Percentiles rank a stretch among this genome's conserved stretches.
phyloP scores from a whole-genome alignment of 768 basidiomycete genomes.

The Mycena metata region DNA sequence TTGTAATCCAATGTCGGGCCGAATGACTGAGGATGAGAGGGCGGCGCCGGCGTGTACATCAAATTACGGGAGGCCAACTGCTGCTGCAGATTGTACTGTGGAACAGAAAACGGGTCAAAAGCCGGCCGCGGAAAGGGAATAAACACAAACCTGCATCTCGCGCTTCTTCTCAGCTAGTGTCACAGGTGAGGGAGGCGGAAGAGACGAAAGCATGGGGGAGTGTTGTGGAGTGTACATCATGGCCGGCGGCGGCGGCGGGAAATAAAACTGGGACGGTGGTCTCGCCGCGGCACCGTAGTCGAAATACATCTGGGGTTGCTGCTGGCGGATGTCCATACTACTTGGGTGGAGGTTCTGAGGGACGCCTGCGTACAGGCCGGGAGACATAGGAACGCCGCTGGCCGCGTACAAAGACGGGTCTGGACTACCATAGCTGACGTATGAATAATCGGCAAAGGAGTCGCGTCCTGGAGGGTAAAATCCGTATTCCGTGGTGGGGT shows the following conservation, averaged over 20 bases:
- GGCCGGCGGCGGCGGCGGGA: constrained; percentile 63
- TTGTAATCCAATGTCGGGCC: constrained; percentile 62
- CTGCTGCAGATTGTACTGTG: constrained; percentile 61
- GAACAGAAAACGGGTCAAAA: constrained; percentile 29
- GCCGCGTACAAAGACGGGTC: constrained; percentile 68
- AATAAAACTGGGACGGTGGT: constrained; percentile 72
- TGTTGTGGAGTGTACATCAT: constrained; percentile 72
- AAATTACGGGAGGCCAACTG: constrained; percentile 58
- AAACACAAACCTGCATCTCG: constrained; percentile 62
- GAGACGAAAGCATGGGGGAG: constrained; percentile 68
- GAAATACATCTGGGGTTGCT: constrained; percentile 70
- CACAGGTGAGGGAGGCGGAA: constrained; percentile 54
- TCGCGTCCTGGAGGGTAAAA: constrained; percentile 67
- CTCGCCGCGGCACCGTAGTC: constrained; percentile 66
- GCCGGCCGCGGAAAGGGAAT: constrained; percentile 19
- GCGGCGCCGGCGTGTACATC: constrained; percentile 60
- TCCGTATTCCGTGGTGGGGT: constrained; percentile 69
- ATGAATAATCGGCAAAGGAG: constrained; percentile 67
- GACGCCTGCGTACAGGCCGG: constrained; percentile 64
- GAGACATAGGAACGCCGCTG: constrained; percentile 58
- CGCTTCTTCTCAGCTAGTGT: constrained; percentile 68
- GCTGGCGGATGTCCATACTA: constrained; percentile 56
- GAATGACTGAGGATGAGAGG: constrained; percentile 61
- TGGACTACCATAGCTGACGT: constrained; percentile 62
- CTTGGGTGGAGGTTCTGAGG: constrained; percentile 59